phyloP scores from a whole-genome alignment of 208 protist genomes.

The Leishmania lainsoni region DNA sequence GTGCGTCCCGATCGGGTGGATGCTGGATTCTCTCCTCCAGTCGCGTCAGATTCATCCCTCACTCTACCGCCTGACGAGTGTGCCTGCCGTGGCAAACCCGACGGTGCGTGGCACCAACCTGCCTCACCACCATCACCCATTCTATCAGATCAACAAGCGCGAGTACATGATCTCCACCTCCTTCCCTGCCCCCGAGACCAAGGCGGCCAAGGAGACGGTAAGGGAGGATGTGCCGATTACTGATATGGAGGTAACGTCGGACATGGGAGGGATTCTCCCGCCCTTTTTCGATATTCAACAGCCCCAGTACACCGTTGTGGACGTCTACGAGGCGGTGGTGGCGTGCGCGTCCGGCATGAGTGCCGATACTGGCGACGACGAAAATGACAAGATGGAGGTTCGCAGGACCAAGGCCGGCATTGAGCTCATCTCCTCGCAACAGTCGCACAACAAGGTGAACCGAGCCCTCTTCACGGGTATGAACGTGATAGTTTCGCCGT shows the following conservation, averaged over 20 bases:
- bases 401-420: constrained; percentile 46
- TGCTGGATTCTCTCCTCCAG: constrained; percentile 90
- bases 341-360: constrained; percentile 33
- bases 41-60: constrained; percentile 83
- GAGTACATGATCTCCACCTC: constrained; percentile 83
- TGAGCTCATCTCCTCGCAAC: constrained; percentile 64
- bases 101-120: constrained; percentile 64
- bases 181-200: constrained; percentile 39
- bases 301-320: constrained; percentile 62
- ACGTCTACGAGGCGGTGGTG: constrained; percentile 64
- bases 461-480: constrained; percentile 82
- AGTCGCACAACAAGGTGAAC: constrained; percentile 67
- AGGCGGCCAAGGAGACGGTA: constrained; percentile 12
- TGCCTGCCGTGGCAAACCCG: constrained; percentile 77
- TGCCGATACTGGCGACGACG: constrained; percentile 38
- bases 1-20: constrained; percentile 82
- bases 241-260: constrained; percentile 19
- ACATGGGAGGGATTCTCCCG: constrained; percentile 42
- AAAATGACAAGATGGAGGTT: constrained; percentile 55
- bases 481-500: constrained; percentile 54
- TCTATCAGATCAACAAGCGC: constrained; percentile 79
- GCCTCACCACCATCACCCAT: constrained; percentile 89
- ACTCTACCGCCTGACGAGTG: constrained; percentile 64
- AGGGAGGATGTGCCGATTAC: constrained; percentile 23
- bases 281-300: constrained; percentile 70